These are phyloP conservation scores for Nepenthes alata DNA, from an alignment of 179 eudicot species.

Conservation along the genomic window DNA sequence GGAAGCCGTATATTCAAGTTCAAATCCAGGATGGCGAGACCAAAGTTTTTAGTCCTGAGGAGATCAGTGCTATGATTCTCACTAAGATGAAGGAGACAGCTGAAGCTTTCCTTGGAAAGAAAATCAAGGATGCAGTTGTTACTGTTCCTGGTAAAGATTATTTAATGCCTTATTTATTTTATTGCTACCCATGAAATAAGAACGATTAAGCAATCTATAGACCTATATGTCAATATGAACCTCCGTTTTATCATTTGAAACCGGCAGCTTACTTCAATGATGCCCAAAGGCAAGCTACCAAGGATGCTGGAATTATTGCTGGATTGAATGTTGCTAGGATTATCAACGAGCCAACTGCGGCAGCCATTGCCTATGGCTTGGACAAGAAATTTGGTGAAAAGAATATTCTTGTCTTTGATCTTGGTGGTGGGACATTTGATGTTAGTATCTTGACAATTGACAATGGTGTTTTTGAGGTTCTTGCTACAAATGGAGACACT, in stretches of 20 bases:
- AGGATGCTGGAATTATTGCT: slow-evolving; percentile 13
- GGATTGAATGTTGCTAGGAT: slow-evolving; percentile 13
- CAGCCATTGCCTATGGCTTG: slow-evolving; percentile 15
- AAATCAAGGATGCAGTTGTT: slow-evolving; percentile 2
- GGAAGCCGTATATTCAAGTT: slow-evolving; percentile 1
- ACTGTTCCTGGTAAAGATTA: slow-evolving; percentile 1
- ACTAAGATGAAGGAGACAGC: slow-evolving; percentile 3
- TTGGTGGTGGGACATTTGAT: slow-evolving; percentile 15
- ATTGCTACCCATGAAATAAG: too few species aligned
- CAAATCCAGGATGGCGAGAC: slow-evolving; percentile 1
- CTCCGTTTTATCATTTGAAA: neutral
- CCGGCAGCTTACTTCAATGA: slow-evolving; percentile 12
- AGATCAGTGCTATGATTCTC: slow-evolving; percentile 3
- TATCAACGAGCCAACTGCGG: slow-evolving; percentile 14
- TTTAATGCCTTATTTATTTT: neutral
- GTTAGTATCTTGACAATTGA: slow-evolving; percentile 14
- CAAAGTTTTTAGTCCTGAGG: slow-evolving; percentile 1
- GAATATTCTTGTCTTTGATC: slow-evolving; percentile 14
- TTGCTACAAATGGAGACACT: slow-evolving; percentile 14
- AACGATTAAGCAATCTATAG: too few species aligned
- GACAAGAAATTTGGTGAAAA: slow-evolving; percentile 14
- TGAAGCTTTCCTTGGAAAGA: slow-evolving; percentile 5
- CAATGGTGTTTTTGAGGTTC: slow-evolving; percentile 12
- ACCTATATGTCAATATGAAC: neutral
- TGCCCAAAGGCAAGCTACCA: slow-evolving; percentile 14